Base-by-base conservation (phyloP, 805 yeast species). In the Yarrowia sp. region DNA sequence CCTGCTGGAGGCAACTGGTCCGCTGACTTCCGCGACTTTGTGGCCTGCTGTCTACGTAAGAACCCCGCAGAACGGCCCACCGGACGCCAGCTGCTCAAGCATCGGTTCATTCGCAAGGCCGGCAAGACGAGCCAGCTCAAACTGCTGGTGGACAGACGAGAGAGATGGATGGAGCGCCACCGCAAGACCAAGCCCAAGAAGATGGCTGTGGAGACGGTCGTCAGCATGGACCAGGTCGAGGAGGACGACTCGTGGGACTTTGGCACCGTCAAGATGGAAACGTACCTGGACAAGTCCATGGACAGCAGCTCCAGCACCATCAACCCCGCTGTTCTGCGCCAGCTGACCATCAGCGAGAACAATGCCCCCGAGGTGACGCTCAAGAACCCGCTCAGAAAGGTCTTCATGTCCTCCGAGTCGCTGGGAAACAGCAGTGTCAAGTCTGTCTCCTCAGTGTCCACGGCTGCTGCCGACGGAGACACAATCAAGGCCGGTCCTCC, bases 61-160 rank as follows among this genome's bases (percentile, higher is more conserved):
- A 85, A 86, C 70, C 95, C 97, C 1, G 71, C 71, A 1, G 75
- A 80, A 69, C 82, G 98, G 71, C 92, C 94, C 0, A 77, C 85
- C 16, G 90, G 94, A 0, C 70, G 76, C 0, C 78, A 80, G 14
- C 79, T 95, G 58, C 78, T 90, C 69, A 82, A 82, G 53, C 84
- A 83, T 61, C 81, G 82, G 63, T 89, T 88, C 49, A 40, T 65
- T 26, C 49, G 61, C 15, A 50, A 53, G 43, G 68, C 68, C 15
- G 68, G 68, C 2, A 65, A 65, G 12, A 50, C 59, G 15, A 10
- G 19, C 10, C 50, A 50, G 35, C 19, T 65, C 14, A 40, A 41
- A 11, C 35, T 53, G 26, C 36, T 65, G 61, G 50, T 65, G 10
- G 61, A 65, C 41, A 22, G 61, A 65, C 42, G 68, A 3, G 43